Conservation (phyloP, 1,284 basidiomycete genomes). For the Malassezia globosa region DNA sequence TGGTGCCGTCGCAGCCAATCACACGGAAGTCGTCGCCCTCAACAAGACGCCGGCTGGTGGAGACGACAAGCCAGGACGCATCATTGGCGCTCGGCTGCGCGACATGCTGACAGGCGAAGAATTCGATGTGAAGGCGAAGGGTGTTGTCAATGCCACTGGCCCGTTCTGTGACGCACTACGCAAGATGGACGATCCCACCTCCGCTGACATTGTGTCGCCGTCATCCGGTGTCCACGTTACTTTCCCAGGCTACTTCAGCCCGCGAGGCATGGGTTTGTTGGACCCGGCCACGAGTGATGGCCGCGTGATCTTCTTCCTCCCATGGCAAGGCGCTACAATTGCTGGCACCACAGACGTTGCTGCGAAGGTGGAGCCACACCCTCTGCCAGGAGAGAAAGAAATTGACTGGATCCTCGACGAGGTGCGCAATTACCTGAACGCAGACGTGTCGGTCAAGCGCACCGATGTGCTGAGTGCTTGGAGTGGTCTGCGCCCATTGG, state of each 20-base stretch:
- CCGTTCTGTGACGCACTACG: conserved; percentile 83
- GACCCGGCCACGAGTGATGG: conserved; percentile 93
- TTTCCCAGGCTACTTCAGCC: conserved; percentile 90
- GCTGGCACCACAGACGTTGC: conserved; percentile 91
- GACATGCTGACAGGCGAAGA: conserved; percentile 75
- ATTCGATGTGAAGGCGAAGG: conserved; percentile 74
- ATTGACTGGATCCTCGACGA: conserved; percentile 94
- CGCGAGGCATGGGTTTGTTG: conserved; percentile 84
- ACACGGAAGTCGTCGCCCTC: conserved; percentile 71
- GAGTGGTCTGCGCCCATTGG: conserved; percentile 80
- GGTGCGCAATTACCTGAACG: conserved; percentile 71
- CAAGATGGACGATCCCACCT: conserved; percentile 68
- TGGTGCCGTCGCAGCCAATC: conserved; percentile 79
- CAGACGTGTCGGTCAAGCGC: conserved; percentile 83
- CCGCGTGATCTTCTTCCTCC: conserved; percentile 95
- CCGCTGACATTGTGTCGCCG: conserved; percentile 78
- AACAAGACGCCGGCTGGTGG: conserved; percentile 54
- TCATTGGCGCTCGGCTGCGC: conserved; percentile 65
- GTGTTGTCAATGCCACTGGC: conserved; percentile 90
- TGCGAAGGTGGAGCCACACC: conserved; percentile 64
- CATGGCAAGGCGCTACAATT: conserved; percentile 95
- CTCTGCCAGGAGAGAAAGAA: conserved; percentile 78
- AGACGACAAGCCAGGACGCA: conserved; percentile 54
- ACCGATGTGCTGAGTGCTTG: conserved; percentile 96
- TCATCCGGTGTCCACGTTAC: conserved; percentile 92